Percentiles rank a stretch among this genome's conserved stretches.
These are phyloP conservation scores for Eragrostis nindensis DNA, from an alignment of 176 grass and related monocot species.

Conservation along the genomic window DNA sequence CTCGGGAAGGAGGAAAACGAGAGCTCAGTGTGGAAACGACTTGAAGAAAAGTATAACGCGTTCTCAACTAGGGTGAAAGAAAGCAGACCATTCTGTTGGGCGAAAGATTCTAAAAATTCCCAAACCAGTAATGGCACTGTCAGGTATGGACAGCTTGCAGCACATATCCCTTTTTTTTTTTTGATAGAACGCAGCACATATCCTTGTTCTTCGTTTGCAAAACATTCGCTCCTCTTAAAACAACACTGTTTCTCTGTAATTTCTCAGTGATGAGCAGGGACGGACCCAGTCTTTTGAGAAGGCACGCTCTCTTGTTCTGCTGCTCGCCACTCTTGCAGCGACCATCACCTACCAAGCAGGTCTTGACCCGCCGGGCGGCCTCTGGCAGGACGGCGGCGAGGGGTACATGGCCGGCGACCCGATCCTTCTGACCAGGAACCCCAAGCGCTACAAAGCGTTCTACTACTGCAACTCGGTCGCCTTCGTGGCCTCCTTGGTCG, in stretches of 20 bases:
- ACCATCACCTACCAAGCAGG: conserved; percentile 47
- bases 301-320: not conserved
- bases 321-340: conserved; percentile 39
- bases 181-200: not conserved
- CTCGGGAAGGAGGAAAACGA: accelerated
- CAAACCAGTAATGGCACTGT: not conserved
- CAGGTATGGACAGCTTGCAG: not conserved
- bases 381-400: conserved; percentile 26
- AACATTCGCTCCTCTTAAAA: no score
- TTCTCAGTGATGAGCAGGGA: not conserved
- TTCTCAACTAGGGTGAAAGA: not conserved
- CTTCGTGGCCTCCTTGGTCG: conserved; percentile 41
- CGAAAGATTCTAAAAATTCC: not conserved
- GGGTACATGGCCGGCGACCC: conserved; percentile 17
- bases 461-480: conserved; percentile 43
- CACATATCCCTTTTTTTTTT: not conserved
- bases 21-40: not conserved
- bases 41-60: not conserved
- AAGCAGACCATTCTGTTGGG: not conserved
- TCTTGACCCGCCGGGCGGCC: conserved; percentile 32
- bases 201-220: not conserved
- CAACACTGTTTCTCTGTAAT: not conserved
- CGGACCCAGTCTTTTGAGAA: not conserved
- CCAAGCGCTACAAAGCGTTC: conserved; percentile 29
- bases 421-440: not conserved